phyloP scores from a whole-genome alignment of 495 filamentous ascomycete genomes.

The Xylaria curta region DNA sequence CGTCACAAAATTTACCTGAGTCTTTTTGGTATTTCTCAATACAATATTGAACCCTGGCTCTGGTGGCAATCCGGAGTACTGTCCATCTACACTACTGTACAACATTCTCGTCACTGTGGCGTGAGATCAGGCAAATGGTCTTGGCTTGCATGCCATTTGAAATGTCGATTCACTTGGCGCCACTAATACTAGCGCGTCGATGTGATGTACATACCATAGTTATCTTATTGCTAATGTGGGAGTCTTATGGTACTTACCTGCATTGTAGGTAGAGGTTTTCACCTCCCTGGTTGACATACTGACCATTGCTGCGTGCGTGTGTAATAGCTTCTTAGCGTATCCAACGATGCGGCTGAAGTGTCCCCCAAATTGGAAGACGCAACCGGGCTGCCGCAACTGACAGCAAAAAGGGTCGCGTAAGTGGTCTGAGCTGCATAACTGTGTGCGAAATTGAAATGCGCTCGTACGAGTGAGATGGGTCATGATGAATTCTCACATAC shows the following conservation, averaged over 20 bases:
- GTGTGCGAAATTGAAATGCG: background rate
- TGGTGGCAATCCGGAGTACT: background rate
- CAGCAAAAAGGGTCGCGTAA: background rate
- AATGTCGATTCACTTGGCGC: constrained; percentile 17
- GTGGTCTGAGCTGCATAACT: background rate
- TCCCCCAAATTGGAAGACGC: background rate
- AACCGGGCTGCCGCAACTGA: background rate
- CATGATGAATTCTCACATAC: background rate
- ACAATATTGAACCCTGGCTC: background rate
- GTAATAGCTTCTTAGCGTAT: background rate
- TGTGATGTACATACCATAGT: background rate
- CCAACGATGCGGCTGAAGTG: constrained; percentile 5
- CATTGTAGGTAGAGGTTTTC: background rate
- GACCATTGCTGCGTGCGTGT: too few relatives aligned
- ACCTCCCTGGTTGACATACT: background rate
- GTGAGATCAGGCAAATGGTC: background rate
- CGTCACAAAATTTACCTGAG: background rate
- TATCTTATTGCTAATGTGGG: background rate
- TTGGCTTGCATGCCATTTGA: constrained; percentile 15
- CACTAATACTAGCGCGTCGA: background rate
- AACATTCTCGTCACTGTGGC: background rate
- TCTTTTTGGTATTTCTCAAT: background rate
- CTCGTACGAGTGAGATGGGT: background rate
- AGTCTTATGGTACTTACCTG: background rate
- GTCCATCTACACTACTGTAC: background rate